Evolutionary conservation across 1,139 yeast genomes (phyloP).

Genomic region (Candida frijolesensis): DNA sequence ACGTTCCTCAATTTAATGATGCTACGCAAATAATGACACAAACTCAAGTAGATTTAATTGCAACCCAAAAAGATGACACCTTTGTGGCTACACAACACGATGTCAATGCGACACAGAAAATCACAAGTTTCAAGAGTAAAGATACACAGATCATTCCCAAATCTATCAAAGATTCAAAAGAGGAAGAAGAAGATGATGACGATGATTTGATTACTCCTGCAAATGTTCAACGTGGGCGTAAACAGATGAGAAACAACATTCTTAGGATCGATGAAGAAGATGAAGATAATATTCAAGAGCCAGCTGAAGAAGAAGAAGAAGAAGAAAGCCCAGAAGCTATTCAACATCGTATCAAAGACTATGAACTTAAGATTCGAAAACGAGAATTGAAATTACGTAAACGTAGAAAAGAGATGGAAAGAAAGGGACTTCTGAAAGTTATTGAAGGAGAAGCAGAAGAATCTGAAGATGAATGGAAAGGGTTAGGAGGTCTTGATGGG

Average conservation of each 20-base stretch:
- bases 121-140: conserved; percentile 5
- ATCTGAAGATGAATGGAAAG: conserved; percentile 96
- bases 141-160: neutral
- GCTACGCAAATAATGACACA: conserved; percentile 7
- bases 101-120: conserved; percentile 10
- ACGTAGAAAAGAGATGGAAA: conserved; percentile 51
- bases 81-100: conserved; percentile 17
- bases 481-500: conserved; percentile 81
- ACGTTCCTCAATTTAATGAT: conserved; percentile 19
- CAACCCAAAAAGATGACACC: conserved; percentile 21
- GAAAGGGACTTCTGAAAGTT: conserved; percentile 52
- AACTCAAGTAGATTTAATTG: conserved; percentile 21
- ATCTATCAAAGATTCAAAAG: neutral
- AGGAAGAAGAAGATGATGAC: conserved; percentile 20
- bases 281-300: conserved; percentile 21
- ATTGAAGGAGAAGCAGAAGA: conserved; percentile 91
- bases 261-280: conserved; percentile 21
- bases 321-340: conserved; percentile 29
- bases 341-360: conserved; percentile 33
- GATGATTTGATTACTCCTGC: conserved; percentile 34
- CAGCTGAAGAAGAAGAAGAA: conserved; percentile 22
- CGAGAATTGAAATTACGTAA: conserved; percentile 40
- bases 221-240: conserved; percentile 28
- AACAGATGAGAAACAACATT: conserved; percentile 21
- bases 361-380: conserved; percentile 42